phyloP scores from a whole-genome alignment of 495 filamentous ascomycete genomes.

The Penicillium atrosanguineum region DNA sequence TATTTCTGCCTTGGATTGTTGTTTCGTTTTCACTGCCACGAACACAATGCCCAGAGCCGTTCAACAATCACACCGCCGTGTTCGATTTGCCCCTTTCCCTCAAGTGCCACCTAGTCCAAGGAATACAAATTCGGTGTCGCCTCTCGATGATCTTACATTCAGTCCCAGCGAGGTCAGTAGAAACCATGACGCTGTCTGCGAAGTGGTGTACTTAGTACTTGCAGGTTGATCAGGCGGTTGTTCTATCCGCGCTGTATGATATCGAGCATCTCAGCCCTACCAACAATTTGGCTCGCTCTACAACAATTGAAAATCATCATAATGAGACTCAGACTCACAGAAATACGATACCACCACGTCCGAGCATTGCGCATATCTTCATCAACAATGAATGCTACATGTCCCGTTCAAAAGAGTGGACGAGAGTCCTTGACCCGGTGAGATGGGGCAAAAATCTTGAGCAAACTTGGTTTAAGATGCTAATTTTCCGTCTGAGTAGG shows the following conservation, averaged over 20 bases:
- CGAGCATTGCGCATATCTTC: slow-evolving; percentile 21
- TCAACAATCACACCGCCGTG: background rate
- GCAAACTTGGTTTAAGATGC: background rate
- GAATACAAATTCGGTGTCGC: background rate
- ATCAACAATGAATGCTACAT: slow-evolving; percentile 24
- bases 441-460: background rate
- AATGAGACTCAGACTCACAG: background rate
- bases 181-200: background rate
- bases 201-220: background rate
- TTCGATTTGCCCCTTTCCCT: slow-evolving; percentile 1
- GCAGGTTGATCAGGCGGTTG: background rate
- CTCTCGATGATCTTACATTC: background rate
- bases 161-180: background rate
- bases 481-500: slow-evolving; percentile 4
- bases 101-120: background rate
- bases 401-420: slow-evolving; percentile 25
- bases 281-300: background rate
- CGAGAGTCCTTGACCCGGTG: slow-evolving; percentile 26
- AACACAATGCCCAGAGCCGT: background rate
- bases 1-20: background rate
- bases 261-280: background rate
- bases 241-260: background rate
- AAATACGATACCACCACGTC: slow-evolving; percentile 1
- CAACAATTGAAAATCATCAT: background rate
- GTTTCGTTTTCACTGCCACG: background rate